Evolutionary conservation across 495 filamentous ascomycete species (phyloP), one percentile per base, ranked within the genome.

Genomic region (Neurospora hispaniola): DNA sequence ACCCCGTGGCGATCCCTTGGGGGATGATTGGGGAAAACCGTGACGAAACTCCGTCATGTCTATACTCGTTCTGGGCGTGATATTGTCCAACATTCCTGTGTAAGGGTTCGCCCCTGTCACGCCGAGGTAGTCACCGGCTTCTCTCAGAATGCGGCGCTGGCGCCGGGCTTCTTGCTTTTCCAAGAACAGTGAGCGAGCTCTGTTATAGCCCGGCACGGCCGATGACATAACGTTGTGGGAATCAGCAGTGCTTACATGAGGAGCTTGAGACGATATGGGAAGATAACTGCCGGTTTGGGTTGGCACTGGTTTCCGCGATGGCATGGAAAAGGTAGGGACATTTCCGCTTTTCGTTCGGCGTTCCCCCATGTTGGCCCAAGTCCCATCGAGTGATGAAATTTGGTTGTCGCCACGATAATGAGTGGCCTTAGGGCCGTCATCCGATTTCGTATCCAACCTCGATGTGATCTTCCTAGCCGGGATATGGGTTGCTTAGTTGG

Each of bases 71-170:
- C 83, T 84, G 18, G 84, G 83, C 11, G 84, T 85, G 41, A 85
- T 76, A 8, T 83, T 76, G 42, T 87, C 81, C 71, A 80, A 82
- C 73, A 80, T 78, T 2, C 86, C 85, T n/a, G 85, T 88, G 62
- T 82, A 77, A 12, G 86, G 86, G 73, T 88, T 87, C n/a, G 83
- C 82, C 23, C 86, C 86, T 73, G 85, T 85, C 14, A 87, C 84
- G 12, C 86, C 86, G 12, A 88, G 80, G 77, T 83, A 88, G 73
- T 88, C 86, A 18, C 85, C 83, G 70, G 84, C 85, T 71, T 84
- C 80, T 48, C 80, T 82, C 40, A 85, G 72, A 18, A 68, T 80
- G 43, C 76, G 81, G 7, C 84, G 83, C 54, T 77, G 79, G n/a
- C 73, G 78, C 20, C 82, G 81, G 18, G 72, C 74, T 54, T 79